phyloP scores from a whole-genome alignment of 2,329 filamentous ascomycete species.

The Scleromitrula shiraiana region DNA sequence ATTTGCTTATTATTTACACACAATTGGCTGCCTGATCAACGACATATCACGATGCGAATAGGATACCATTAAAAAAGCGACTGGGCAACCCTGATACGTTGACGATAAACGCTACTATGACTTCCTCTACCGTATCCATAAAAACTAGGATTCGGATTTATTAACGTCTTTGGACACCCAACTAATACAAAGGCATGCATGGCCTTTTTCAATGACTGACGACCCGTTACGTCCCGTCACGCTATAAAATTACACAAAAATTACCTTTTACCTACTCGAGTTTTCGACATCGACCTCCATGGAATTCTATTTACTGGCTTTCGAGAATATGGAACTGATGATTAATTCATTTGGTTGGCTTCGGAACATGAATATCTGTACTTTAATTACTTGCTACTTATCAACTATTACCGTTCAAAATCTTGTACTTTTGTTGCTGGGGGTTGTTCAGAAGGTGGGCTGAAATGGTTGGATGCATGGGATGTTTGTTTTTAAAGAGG shows the following conservation, averaged over 20 bases:
- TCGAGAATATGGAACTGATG: neutral
- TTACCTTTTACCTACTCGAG: neutral
- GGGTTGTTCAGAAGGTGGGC: neutral
- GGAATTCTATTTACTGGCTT: conserved; percentile 2
- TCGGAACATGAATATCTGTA: conserved; percentile 7
- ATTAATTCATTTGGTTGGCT: conserved; percentile 1
- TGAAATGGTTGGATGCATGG: conserved; percentile 6
- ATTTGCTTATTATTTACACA: conserved; percentile 3
- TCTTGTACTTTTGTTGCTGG: conserved; percentile 7
- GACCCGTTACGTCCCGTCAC: conserved; percentile 8
- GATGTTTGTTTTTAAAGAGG: conserved; percentile 5
- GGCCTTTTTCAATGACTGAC: conserved; percentile 8
- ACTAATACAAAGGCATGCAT: conserved; percentile 5
- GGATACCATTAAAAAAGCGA: conserved; percentile 30
- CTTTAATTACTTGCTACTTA: conserved; percentile 8
- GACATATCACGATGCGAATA: conserved; percentile 21
- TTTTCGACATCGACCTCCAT: neutral
- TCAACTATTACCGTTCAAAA: neutral
- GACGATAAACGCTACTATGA: conserved; percentile 29
- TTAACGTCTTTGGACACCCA: conserved; percentile 8
- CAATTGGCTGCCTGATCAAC: conserved; percentile 18
- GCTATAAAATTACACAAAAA: conserved; percentile 11
- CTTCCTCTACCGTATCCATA: conserved; percentile 14
- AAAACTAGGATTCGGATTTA: conserved; percentile 6
- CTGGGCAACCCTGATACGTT: conserved; percentile 31